Evolutionary conservation across 2,329 filamentous ascomycete species (phyloP), one percentile per base, ranked within the genome.

Genomic region (Arthrobotrys megalospora): DNA sequence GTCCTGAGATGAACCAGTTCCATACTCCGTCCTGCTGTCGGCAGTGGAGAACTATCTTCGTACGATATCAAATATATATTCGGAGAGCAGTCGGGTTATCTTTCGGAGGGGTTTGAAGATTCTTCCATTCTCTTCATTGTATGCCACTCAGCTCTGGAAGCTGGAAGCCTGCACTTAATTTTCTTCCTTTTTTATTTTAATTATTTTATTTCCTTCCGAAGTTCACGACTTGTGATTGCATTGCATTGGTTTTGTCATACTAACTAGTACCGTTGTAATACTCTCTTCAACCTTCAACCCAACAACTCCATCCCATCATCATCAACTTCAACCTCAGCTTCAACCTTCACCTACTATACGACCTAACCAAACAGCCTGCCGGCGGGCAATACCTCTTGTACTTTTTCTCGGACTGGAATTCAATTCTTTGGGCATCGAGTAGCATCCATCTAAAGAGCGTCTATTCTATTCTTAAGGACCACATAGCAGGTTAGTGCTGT

Each of bases 1-100:
- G 69, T 60, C 69, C 52, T 36, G 60, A 72, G 68, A 36, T 64
- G 58, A 48, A 21, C 38, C 48, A 66, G 45, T 63, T 64, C 60
- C 58, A 47, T 19, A 65, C 38, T 28, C 34, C 34, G 32, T 38
- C n/a, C 60, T 34, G 19, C 36, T 38, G 43, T 60, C 55, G 36
- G 11, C 43, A 16, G 11, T 19, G 16, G 10, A 16, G 41, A 64
- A 21, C 14, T 41, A 32, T 21, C 12, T 55, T 28, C 14, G 58
- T 32, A 14, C 16, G 41, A 38, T 21, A 48, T n/a, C 12, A 34
- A n/a, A 24, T n/a, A 48, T 64, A 55, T 72, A 36, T 34, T 38
- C 47, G 6, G 34, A 16, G 12, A 6, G 43, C n/a, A 21, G 43
- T 24, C 34, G 28, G n/a, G 47, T 24, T 12, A n/a, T 4, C 21